Base-by-base conservation (phyloP, 495 filamentous ascomycete genomes). In the Cenococcum geophilum region DNA sequence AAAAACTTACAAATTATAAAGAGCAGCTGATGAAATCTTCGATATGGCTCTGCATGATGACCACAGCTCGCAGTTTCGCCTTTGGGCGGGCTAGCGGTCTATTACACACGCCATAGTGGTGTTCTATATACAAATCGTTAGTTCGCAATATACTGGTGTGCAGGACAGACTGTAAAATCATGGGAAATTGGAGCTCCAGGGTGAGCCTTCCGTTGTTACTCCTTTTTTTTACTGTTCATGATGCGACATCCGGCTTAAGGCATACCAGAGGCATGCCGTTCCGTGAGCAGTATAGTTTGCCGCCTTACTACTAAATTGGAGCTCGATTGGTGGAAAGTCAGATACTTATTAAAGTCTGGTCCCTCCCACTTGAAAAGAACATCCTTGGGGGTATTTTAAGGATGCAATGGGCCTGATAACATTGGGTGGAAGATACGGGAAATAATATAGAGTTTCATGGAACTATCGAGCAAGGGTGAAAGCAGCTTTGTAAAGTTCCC, bases 41-140 rank as follows among this genome's bases (percentile, higher is more conserved):
- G 1, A 45, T 70, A 73, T 58, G 68, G 69, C 58, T 73, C 70
- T 0, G 61, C 65, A 43, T 73, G 70, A 2, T 60, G 12, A n/a
- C 70, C 69, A 14, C 70, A 27, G 58, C 60, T n/a, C 53, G 55
- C 14, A 36, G 58, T 43, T 45, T 59, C 4, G 68, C 66, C 20
- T 32, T 25, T n/a, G 62, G 62, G 47, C 59, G 60, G 1, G 58
- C 36, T 4, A 71, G 63, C 0, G 69, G 69, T 11, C 56, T 59
- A 0, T 61, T 10, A 56, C 71, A 73, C 2, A 67, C 54, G 3
- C 67, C 64, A 57, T 69, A 73, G 47, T 71, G 71, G 50, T 71
- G 70, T 18, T 68, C 68, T 71, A 36, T 45, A 11, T 6, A 18
- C 4, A 22, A 43, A 10, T 25, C n/a, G 50, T 51, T 22, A 51